Percentiles rank a stretch among this genome's conserved stretches.
These are phyloP conservation scores for Biscogniauxia sp. DNA, from an alignment of 2,329 filamentous ascomycete species.

Conservation along the genomic window DNA sequence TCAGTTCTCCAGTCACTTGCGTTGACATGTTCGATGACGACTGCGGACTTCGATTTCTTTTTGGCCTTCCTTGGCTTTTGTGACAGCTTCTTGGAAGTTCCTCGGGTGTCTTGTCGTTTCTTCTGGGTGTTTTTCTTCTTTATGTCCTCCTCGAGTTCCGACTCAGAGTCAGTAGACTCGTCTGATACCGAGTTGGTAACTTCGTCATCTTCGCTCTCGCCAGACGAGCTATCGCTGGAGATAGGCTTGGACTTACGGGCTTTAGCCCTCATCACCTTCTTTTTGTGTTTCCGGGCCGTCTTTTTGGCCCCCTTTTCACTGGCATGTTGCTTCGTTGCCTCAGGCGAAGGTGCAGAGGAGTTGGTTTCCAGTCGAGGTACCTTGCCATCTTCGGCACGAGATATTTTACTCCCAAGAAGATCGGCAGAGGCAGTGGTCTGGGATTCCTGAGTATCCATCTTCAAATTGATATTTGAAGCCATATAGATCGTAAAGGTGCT, in stretches of 20 bases:
- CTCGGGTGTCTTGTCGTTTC: slow-evolving; percentile 30
- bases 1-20: slow-evolving; percentile 19
- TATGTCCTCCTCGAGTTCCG: slow-evolving; percentile 21
- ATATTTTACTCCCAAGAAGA: slow-evolving; percentile 19
- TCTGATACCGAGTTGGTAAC: slow-evolving; percentile 20
- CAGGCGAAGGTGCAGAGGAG: slow-evolving; percentile 11
- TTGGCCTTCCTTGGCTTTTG: slow-evolving; percentile 25
- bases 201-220: slow-evolving; percentile 14
- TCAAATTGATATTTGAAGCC: slow-evolving; percentile 15
- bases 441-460: slow-evolving; percentile 22
- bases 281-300: slow-evolving; percentile 8
- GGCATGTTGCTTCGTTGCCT: slow-evolving; percentile 25
- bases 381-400: slow-evolving; percentile 17
- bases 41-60: slow-evolving; percentile 23
- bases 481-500: slow-evolving; percentile 1
- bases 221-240: slow-evolving; percentile 16
- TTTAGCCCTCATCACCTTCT: slow-evolving; percentile 16
- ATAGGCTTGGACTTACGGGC: slow-evolving; percentile 17
- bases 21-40: slow-evolving; percentile 21
- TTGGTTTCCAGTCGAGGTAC: slow-evolving; percentile 23
- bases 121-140: slow-evolving; percentile 30
- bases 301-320: slow-evolving; percentile 25
- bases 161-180: slow-evolving; percentile 28
- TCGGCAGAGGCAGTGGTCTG: slow-evolving; percentile 17
- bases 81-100: slow-evolving; percentile 26